These are phyloP conservation scores for Talaromyces adpressus DNA, from an alignment of 495 filamentous ascomycete genomes.

Conservation along the genomic window DNA sequence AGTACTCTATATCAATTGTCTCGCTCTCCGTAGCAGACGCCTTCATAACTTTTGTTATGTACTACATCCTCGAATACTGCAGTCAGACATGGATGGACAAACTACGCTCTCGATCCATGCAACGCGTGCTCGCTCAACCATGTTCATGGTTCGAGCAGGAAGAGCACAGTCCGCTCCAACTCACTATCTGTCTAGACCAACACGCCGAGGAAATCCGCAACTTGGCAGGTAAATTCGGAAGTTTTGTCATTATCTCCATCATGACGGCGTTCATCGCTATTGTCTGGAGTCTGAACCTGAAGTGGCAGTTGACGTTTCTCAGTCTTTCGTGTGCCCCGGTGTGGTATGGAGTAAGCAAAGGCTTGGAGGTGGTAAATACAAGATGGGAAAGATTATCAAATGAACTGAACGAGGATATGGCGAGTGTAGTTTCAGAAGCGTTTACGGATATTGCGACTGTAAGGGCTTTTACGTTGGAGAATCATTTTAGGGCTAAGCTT, in stretches of 20 bases:
- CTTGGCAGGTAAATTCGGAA: constrained; percentile 70
- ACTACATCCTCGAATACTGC: constrained; percentile 62
- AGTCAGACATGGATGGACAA: constrained; percentile 76
- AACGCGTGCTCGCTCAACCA: constrained; percentile 70
- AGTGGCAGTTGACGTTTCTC: constrained; percentile 80
- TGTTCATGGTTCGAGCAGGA: constrained; percentile 76
- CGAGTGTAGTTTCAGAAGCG: constrained; percentile 64
- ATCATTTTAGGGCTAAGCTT: constrained; percentile 66
- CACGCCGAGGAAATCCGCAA: constrained; percentile 86
- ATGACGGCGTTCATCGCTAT: constrained; percentile 60
- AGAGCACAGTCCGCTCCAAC: constrained; percentile 51
- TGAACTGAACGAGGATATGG: constrained; percentile 45
- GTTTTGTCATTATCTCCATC: constrained; percentile 55
- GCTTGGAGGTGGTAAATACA: constrained; percentile 53
- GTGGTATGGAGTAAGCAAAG: constrained; percentile 56
- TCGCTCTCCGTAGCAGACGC: constrained; percentile 62
- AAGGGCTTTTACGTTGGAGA: constrained; percentile 67
- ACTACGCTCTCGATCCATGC: constrained; percentile 61
- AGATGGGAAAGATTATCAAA: constrained; percentile 67
- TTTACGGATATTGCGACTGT: constrained; percentile 81
- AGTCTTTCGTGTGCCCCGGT: constrained; percentile 61
- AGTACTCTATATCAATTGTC: constrained; percentile 66
- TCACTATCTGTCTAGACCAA: constrained; percentile 68
- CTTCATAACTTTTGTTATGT: constrained; percentile 53
- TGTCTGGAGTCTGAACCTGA: constrained; percentile 64